Conservation (phyloP, 495 filamentous ascomycete species). For the Friedmanniomyces endolithicus region DNA sequence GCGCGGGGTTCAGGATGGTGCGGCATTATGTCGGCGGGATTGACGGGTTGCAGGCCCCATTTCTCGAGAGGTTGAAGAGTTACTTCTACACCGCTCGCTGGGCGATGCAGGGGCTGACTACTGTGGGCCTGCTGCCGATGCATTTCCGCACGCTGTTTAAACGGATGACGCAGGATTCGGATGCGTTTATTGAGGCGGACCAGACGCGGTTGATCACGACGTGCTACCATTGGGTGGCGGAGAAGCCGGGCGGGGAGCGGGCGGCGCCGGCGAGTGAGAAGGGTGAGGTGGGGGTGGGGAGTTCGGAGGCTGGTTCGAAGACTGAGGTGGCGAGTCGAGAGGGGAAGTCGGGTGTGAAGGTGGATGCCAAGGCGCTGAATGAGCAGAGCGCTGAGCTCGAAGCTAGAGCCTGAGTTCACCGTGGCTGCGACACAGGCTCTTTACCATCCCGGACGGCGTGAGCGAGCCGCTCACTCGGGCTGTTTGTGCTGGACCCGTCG, state of each 20-base stretch:
- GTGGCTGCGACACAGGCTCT: no score
- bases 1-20: slow-evolving; percentile 43
- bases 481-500: no score
- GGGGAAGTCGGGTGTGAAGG: no score
- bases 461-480: no score
- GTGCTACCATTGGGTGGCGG: slow-evolving; percentile 49
- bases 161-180: slow-evolving; percentile 46
- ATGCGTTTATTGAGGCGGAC: slow-evolving; percentile 54
- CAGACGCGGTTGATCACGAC: slow-evolving; percentile 47
- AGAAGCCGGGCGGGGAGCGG: slow-evolving; percentile 37
- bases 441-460: no score
- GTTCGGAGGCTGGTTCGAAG: no score
- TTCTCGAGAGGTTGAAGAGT: slow-evolving; percentile 48
- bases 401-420: no score
- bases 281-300: not conserved
- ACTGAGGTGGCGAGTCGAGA: no score
- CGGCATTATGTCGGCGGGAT: slow-evolving; percentile 47
- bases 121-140: slow-evolving; percentile 39
- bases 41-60: slow-evolving; percentile 44
- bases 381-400: no score
- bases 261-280: not conserved
- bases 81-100: slow-evolving; percentile 48
- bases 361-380: no score
- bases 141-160: slow-evolving; percentile 55
- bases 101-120: slow-evolving; percentile 42